These are phyloP conservation scores for Solanum pennellii DNA, from an alignment of 257 asterid genomes.

Conservation along the genomic window DNA sequence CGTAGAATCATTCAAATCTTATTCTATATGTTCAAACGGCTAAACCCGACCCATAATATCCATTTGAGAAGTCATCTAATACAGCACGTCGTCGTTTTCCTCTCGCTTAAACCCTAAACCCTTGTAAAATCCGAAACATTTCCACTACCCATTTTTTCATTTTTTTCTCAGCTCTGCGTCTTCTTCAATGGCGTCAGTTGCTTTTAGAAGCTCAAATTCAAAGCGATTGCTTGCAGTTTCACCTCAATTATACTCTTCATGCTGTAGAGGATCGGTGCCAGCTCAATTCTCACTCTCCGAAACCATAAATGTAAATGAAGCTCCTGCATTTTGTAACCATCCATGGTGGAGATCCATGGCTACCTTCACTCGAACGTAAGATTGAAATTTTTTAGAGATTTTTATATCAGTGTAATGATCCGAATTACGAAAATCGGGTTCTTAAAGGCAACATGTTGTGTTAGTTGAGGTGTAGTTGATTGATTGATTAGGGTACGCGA, in stretches of 20 bases:
- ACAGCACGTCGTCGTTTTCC: not conserved
- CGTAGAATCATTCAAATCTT: no score
- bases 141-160: not conserved
- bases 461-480: not conserved
- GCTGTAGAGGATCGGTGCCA: slow-evolving; percentile 18
- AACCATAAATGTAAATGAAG: slow-evolving; percentile 22
- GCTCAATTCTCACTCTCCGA: slow-evolving; percentile 38
- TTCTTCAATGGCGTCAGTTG: slow-evolving; percentile 30
- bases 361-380: slow-evolving; percentile 87
- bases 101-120: not conserved
- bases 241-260: slow-evolving; percentile 17
- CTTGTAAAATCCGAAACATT: not conserved
- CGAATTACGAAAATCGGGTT: not conserved
- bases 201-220: slow-evolving; percentile 26
- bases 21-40: not conserved
- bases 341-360: slow-evolving; percentile 98
- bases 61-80: not conserved
- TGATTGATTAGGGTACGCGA: not conserved
- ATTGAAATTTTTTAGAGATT: not conserved
- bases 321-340: slow-evolving; percentile 17
- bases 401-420: not conserved
- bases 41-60: not conserved
- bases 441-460: not conserved
- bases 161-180: not conserved
- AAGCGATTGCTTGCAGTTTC: slow-evolving; percentile 23